Evolutionary conservation across 2,329 filamentous ascomycete species (phyloP).

Genomic region (Xylariaceae sp.): DNA sequence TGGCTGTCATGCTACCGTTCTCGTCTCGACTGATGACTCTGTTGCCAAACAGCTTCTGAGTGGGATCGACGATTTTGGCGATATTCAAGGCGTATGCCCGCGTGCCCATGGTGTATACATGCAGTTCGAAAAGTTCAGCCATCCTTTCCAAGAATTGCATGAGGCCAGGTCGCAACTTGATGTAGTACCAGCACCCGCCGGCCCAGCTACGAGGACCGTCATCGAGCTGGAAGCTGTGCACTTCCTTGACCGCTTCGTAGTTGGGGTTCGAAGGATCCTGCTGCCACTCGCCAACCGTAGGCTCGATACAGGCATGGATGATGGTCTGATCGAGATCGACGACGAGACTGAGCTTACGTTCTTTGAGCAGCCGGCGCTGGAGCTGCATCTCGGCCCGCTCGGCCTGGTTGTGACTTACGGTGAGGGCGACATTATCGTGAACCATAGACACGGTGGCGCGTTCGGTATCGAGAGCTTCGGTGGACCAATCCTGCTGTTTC

Average conservation of each 20-base stretch:
- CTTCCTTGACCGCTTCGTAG: conserved; percentile 82
- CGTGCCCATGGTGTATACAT: conserved; percentile 99
- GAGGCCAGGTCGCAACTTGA: conserved; percentile 90
- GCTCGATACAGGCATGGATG: conserved; percentile 96
- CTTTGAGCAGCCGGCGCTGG: conserved; percentile 74
- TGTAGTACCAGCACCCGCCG: conserved; percentile 89
- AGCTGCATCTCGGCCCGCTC: conserved; percentile 78
- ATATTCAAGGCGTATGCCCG: conserved; percentile 92
- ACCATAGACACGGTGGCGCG: conserved; percentile 93
- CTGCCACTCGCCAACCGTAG: conserved; percentile 94
- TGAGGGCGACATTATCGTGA: conserved; percentile 83
- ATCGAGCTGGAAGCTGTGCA: conserved; percentile 85
- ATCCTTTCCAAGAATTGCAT: conserved; percentile 65
- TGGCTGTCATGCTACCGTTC: conserved; percentile 87
- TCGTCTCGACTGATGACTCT: conserved; percentile 95
- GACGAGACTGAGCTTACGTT: conserved; percentile 84
- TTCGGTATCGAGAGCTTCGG: conserved; percentile 70
- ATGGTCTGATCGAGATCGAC: conserved; percentile 98
- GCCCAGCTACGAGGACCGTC: conserved; percentile 68
- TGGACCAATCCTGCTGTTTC: conserved; percentile 84
- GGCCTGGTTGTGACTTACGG: conserved; percentile 79
- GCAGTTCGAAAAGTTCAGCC: conserved; percentile 71
- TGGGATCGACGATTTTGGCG: conserved; percentile 86
- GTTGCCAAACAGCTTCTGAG: conserved; percentile 85
- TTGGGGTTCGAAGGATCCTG: conserved; percentile 84